Evolutionary conservation across 441 rosid species (phyloP).

Genomic region (Theobroma grandiflorum): DNA sequence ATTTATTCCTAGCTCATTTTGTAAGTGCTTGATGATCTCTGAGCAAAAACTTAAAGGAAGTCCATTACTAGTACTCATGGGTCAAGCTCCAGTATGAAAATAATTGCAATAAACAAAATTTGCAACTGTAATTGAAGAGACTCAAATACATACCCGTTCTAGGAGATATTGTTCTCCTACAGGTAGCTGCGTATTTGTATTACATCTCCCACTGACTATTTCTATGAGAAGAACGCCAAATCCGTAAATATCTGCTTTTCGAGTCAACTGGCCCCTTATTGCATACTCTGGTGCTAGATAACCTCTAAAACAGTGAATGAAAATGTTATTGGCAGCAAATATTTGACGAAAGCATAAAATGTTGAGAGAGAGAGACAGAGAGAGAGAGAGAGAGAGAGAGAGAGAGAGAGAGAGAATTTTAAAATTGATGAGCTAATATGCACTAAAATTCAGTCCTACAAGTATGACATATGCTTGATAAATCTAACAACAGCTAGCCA

Average conservation of each 20-base stretch:
- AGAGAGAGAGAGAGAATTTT: neutral
- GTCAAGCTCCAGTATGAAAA: conserved; percentile 12
- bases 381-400: neutral
- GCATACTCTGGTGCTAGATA: conserved; percentile 99
- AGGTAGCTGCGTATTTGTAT: conserved; percentile 81
- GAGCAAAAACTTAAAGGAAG: neutral
- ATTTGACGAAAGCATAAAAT: conserved; percentile 3
- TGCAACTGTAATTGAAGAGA: conserved; percentile 2
- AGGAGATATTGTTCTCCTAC: conserved; percentile 79
- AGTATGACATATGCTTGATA: neutral
- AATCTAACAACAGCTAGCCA: neutral
- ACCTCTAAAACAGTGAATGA: conserved; percentile 65
- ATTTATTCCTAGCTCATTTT: neutral
- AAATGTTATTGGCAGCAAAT: conserved; percentile 20
- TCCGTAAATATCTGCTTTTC: conserved; percentile 91
- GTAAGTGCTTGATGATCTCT: neutral
- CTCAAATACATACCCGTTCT: conserved; percentile 70
- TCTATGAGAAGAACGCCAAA: conserved; percentile 93
- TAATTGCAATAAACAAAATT: neutral
- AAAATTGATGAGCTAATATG: neutral
- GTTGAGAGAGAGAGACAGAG: neutral
- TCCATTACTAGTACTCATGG: neutral
- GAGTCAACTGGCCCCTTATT: conserved; percentile 84
- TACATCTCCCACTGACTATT: conserved; percentile 88
- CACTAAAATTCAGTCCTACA: neutral